Evolutionary conservation across 768 basidiomycete species (phyloP).

Genomic region (Boletus subparvulus): DNA sequence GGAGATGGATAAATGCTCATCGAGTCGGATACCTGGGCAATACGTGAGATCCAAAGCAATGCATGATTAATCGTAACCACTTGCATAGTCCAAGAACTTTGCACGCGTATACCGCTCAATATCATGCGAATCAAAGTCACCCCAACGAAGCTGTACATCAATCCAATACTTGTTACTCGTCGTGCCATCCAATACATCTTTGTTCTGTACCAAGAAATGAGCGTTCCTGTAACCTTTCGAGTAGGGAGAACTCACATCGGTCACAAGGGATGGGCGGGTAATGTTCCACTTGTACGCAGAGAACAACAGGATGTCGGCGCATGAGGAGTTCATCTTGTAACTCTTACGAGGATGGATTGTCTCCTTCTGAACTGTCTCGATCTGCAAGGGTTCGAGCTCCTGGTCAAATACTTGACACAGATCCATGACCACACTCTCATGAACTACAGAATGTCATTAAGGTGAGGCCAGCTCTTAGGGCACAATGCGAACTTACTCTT

Average conservation of each 20-base stretch:
- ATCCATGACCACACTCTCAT: conserved; percentile 93
- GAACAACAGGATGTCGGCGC: conserved; percentile 96
- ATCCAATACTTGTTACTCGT: conserved; percentile 99
- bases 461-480: conserved; percentile 14
- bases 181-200: conserved; percentile 96
- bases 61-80: conserved; percentile 21
- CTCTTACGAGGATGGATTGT: conserved; percentile 99
- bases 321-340: conserved; percentile 99
- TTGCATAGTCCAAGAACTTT: conserved; percentile 96
- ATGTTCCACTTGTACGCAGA: conserved; percentile 99
- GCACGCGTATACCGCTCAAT: conserved; percentile 98
- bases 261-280: conserved; percentile 90
- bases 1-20: conserved; percentile 99
- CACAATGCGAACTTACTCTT: conserved; percentile 67
- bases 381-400: conserved; percentile 95
- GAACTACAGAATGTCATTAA: conserved; percentile 47
- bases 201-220: conserved; percentile 51
- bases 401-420: conserved; percentile 99
- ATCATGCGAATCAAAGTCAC: conserved; percentile 98
- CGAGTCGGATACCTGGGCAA: conserved; percentile 77
- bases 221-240: background rate
- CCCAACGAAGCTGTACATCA: conserved; percentile 93
- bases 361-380: conserved; percentile 99
- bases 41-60: conserved; percentile 5
- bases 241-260: conserved; percentile 60